Conservation (phyloP, 148 eudicot genomes). For the Amaranthus hypochondriacus region DNA sequence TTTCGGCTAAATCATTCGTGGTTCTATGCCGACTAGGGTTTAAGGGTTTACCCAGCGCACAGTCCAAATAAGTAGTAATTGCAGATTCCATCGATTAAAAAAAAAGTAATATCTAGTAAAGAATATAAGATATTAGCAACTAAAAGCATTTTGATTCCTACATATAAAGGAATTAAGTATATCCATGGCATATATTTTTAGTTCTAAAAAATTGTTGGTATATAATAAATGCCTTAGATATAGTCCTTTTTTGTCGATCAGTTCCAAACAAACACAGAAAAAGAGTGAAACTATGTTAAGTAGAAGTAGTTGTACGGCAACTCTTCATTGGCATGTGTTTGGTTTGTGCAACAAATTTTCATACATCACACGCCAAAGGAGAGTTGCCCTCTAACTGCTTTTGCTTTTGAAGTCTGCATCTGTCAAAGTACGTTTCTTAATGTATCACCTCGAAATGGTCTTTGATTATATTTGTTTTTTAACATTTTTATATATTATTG, state of each 20-base stretch:
- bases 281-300: not conserved
- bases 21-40: too few species aligned
- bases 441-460: too few species aligned
- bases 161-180: not conserved
- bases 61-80: too few species aligned
- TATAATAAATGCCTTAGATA: not conserved
- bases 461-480: too few species aligned
- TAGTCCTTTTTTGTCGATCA: not conserved
- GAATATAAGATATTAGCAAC: slow-evolving; percentile 18
- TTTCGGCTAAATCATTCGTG: too few species aligned
- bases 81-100: too few species aligned
- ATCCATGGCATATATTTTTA: slow-evolving; percentile 24
- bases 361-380: slow-evolving; percentile 44
- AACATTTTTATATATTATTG: too few species aligned
- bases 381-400: slow-evolving; percentile 56
- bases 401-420: slow-evolving; percentile 21
- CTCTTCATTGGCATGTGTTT: slow-evolving; percentile 43
- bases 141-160: slow-evolving; percentile 11
- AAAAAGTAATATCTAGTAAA: not conserved
- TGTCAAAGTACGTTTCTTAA: too few species aligned
- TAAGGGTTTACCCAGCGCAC: too few species aligned
- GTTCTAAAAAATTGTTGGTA: not conserved
- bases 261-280: not conserved
- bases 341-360: not conserved
- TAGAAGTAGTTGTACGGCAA: slow-evolving; percentile 35